phyloP scores from a whole-genome alignment of 2,329 filamentous ascomycete species.

The Cladosporium sp. region DNA sequence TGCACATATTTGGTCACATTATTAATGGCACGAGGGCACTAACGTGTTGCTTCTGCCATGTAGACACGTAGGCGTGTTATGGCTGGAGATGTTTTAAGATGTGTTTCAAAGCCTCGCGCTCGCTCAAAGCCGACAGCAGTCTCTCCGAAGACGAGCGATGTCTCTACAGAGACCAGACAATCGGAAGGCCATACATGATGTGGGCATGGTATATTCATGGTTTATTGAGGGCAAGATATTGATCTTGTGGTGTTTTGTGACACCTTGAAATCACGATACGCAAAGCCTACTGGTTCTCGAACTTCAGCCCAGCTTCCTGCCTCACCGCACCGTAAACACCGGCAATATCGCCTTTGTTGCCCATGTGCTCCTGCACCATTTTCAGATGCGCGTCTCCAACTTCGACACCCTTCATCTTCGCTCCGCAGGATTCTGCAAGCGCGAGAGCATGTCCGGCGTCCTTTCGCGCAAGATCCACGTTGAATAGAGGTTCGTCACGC shows the following conservation, averaged over 20 bases:
- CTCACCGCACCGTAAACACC: slow-evolving; percentile 78
- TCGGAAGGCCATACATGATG: too few species aligned
- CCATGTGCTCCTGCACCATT: slow-evolving; percentile 64
- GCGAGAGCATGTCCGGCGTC: slow-evolving; percentile 71
- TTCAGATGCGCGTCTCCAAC: slow-evolving; percentile 66
- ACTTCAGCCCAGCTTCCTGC: slow-evolving; percentile 68
- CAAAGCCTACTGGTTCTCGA: slow-evolving; percentile 44
- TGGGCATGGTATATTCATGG: too few species aligned
- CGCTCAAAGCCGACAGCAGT: too few species aligned
- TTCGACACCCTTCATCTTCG: slow-evolving; percentile 61
- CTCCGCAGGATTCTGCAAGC: slow-evolving; percentile 61
- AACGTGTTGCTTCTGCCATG: not conserved
- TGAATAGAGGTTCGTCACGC: slow-evolving; percentile 74
- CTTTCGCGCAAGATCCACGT: slow-evolving; percentile 76
- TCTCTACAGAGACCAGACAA: too few species aligned
- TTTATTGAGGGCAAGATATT: too few species aligned
- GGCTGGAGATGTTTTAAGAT: not conserved
- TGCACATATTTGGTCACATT: not conserved
- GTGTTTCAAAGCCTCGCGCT: not conserved
- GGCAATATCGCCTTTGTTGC: slow-evolving; percentile 71
- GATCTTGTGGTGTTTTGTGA: too few species aligned
- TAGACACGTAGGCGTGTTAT: not conserved
- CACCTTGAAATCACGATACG: too few species aligned
- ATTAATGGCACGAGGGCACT: too few species aligned
- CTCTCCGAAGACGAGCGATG: too few species aligned